phyloP scores from a whole-genome alignment of 108 stramenopile species.

The Skeletonema menzelii region DNA sequence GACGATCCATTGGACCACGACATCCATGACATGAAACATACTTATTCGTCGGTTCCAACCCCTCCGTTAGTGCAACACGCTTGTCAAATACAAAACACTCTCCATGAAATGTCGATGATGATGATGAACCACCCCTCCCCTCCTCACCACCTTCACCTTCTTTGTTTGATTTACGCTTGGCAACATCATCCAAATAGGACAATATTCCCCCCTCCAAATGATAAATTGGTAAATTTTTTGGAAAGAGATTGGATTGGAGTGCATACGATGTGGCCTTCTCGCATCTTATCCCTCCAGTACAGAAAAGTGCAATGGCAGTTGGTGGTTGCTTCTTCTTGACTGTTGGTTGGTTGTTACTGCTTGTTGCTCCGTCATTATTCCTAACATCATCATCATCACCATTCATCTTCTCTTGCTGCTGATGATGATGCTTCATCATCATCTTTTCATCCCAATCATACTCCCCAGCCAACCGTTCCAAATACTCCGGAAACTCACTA shows the following conservation, averaged over 20 bases:
- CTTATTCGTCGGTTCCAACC: slow-evolving; percentile 50
- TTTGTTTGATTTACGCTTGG: slow-evolving; percentile 7
- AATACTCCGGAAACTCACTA: slow-evolving; percentile 75
- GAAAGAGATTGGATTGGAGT: slow-evolving; percentile 27
- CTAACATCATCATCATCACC: background rate
- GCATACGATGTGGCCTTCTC: slow-evolving; percentile 86
- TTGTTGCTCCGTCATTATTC: background rate
- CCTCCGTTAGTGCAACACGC: slow-evolving; percentile 75
- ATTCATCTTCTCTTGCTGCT: background rate
- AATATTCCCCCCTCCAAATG: slow-evolving; percentile 91
- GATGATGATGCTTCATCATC: background rate
- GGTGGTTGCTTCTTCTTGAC: slow-evolving; percentile 17
- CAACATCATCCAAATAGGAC: slow-evolving; percentile 71
- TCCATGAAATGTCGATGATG: slow-evolving; percentile 59
- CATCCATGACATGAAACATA: slow-evolving; percentile 76
- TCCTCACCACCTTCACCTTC: background rate
- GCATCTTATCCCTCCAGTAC: slow-evolving; percentile 95
- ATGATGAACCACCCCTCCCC: too few relatives aligned
- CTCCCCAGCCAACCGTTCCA: slow-evolving; percentile 43
- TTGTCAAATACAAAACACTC: slow-evolving; percentile 91
- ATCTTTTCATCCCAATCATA: slow-evolving; percentile 27
- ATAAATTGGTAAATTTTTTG: slow-evolving; percentile 62
- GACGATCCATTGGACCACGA: slow-evolving; percentile 64
- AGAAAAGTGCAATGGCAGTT: slow-evolving; percentile 92
- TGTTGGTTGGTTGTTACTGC: background rate